These are phyloP conservation scores for Amaranthus cruentus DNA, from an alignment of 148 eudicot species.

Conservation along the genomic window DNA sequence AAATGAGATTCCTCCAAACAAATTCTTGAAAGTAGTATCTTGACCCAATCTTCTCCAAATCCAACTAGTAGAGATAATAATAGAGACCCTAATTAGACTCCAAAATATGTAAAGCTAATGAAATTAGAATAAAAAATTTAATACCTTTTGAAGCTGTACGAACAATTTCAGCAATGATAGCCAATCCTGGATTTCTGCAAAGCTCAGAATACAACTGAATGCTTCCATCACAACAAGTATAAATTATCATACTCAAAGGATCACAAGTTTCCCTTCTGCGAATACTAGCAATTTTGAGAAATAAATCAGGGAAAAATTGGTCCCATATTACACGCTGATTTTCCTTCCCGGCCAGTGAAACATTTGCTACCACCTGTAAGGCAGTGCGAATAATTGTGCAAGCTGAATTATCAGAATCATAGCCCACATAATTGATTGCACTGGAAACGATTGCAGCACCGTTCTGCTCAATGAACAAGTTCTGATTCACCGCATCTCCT, in stretches of 20 bases:
- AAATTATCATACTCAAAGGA: conserved; percentile 74
- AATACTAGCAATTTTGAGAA: conserved; percentile 48
- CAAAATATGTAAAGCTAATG: background rate
- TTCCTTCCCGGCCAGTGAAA: conserved; percentile 62
- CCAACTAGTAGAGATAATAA: conserved; percentile 38
- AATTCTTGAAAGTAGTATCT: conserved; percentile 59
- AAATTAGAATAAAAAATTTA: background rate
- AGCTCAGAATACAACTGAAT: conserved; percentile 34
- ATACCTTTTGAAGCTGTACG: conserved; percentile 61
- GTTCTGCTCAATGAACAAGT: conserved; percentile 48
- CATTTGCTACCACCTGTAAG: conserved; percentile 76
- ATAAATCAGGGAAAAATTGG: conserved; percentile 43
- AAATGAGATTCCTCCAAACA: conserved; percentile 58
- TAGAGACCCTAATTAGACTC: background rate
- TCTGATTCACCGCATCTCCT: conserved; percentile 58
- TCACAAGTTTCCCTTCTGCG: conserved; percentile 61
- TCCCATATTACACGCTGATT: conserved; percentile 65
- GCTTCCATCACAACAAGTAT: conserved; percentile 51
- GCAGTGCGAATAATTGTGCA: conserved; percentile 45
- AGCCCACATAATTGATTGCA: conserved; percentile 24
- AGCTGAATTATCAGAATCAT: conserved; percentile 34
- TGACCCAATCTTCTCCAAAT: conserved; percentile 68
- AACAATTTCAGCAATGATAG: conserved; percentile 46
- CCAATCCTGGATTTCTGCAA: conserved; percentile 42
- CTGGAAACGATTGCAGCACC: conserved; percentile 47